A percentile compares a stretch with the other conserved stretches of the same genome.
phyloP scores from a whole-genome alignment of 805 yeast genomes.

The Hyphopichia homilentoma region DNA sequence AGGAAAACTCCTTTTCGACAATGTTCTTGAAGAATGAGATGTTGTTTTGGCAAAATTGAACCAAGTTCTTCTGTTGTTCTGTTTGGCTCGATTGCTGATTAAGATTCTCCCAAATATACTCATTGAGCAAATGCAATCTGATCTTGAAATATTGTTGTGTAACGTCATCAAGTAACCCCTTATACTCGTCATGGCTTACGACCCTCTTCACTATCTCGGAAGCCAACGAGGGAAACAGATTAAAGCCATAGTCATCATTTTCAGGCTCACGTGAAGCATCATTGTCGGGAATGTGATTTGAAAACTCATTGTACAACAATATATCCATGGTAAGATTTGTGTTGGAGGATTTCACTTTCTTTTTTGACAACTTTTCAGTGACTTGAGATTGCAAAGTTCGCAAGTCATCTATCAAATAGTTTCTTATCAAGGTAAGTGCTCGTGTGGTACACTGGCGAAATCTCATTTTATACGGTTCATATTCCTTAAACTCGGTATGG shows the following conservation, averaged over 20 bases:
- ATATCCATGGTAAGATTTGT: conserved; percentile 53
- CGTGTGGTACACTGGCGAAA: conserved; percentile 83
- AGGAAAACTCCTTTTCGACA: conserved; percentile 54
- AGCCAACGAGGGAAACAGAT: conserved; percentile 28
- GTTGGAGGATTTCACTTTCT: conserved; percentile 13
- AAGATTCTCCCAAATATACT: conserved; percentile 34
- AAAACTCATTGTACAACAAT: conserved; percentile 61
- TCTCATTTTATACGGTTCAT: conserved; percentile 62
- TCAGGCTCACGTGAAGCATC: conserved; percentile 15
- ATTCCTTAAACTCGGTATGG: conserved; percentile 56
- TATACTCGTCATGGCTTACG: conserved; percentile 47
- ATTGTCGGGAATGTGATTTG: conserved; percentile 6
- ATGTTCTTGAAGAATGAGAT: conserved; percentile 58
- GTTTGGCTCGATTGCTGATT: conserved; percentile 18
- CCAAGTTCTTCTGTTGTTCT: conserved; percentile 31
- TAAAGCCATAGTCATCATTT: conserved; percentile 7
- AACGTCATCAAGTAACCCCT: conserved; percentile 66
- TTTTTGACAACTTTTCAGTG: conserved; percentile 14
- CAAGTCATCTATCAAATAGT: conserved; percentile 52
- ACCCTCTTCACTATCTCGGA: conserved; percentile 36
- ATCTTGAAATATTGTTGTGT: conserved; percentile 58
- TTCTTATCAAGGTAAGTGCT: conserved; percentile 69
- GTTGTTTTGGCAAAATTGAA: conserved; percentile 59
- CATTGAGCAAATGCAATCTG: conserved; percentile 47
- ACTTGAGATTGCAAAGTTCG: conserved; percentile 24